phyloP scores from a whole-genome alignment of 257 asterid species.

The Scutellaria galericulata region DNA sequence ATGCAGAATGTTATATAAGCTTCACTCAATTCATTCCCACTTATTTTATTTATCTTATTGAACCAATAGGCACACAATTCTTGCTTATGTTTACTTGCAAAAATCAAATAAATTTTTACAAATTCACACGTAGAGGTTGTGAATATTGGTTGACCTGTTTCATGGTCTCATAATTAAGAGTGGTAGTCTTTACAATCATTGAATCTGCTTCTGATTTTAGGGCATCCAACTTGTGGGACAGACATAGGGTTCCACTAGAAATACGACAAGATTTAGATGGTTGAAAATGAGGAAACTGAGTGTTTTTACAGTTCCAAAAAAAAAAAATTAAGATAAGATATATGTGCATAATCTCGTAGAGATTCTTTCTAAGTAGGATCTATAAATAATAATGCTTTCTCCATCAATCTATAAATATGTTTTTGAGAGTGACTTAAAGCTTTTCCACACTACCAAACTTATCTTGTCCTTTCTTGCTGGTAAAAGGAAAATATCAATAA shows the following conservation, averaged over 20 bases:
- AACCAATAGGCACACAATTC: background rate
- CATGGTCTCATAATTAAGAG: no score
- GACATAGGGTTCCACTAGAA: constrained; percentile 19
- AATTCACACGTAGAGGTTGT: no score
- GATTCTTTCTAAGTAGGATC: background rate
- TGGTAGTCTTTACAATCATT: background rate
- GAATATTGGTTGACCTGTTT: no score
- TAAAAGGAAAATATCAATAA: no score
- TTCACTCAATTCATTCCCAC: no score
- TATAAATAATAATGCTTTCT: constrained; percentile 23
- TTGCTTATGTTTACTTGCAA: background rate
- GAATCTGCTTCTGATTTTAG: background rate
- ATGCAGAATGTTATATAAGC: no score
- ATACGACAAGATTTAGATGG: constrained; percentile 23
- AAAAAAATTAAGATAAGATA: constrained; percentile 12
- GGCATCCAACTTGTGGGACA: constrained; percentile 5
- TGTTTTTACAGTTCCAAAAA: constrained; percentile 2
- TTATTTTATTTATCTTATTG: no score
- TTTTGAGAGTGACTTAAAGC: background rate
- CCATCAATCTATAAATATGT: constrained; percentile 27
- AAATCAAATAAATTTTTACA: no score
- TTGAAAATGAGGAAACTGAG: background rate
- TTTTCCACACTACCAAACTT: no score
- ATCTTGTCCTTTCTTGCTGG: no score
- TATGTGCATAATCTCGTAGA: constrained; percentile 22